Evolutionary conservation across 768 basidiomycete species (phyloP).

Genomic region (Boletales sp.): DNA sequence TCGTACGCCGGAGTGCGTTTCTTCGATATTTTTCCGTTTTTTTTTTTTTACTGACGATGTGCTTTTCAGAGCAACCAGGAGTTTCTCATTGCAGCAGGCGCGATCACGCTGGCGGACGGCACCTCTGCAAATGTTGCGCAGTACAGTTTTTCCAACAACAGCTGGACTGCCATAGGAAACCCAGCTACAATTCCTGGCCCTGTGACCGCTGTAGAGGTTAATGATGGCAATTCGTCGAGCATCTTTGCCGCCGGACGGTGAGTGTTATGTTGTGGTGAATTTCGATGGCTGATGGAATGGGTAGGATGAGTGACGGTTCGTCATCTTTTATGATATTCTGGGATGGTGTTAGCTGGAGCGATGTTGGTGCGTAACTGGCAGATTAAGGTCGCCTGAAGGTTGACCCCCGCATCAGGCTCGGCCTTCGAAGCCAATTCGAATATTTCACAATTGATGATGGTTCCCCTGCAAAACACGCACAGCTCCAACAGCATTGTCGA

Average conservation of each 20-base stretch:
- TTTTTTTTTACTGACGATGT: background rate
- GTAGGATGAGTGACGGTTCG: constrained; percentile 54
- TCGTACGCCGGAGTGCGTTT: constrained; percentile 74
- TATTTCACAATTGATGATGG: constrained; percentile 84
- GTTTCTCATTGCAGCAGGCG: constrained; percentile 74
- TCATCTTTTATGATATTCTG: constrained; percentile 78
- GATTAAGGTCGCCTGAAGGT: background rate
- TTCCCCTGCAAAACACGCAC: constrained; percentile 82
- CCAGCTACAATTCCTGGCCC: constrained; percentile 75
- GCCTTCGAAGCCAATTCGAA: constrained; percentile 53
- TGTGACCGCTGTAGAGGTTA: constrained; percentile 83
- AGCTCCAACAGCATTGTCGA: constrained; percentile 66
- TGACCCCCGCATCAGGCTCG: constrained; percentile 41
- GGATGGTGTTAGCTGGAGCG: constrained; percentile 77
- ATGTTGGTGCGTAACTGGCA: constrained; percentile 45
- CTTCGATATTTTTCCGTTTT: background rate
- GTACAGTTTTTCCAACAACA: constrained; percentile 66
- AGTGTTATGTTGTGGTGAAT: constrained; percentile 24
- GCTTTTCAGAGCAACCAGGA: constrained; percentile 56
- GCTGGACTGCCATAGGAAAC: constrained; percentile 70
- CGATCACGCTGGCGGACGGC: constrained; percentile 62
- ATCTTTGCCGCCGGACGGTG: constrained; percentile 89
- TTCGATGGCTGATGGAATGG: background rate
- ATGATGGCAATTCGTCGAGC: constrained; percentile 74
- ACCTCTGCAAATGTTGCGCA: constrained; percentile 68